A percentile compares a stretch with the other conserved stretches of the same genome.
phyloP scores from a whole-genome alignment of 2,329 filamentous ascomycete genomes.

The Venturiaceae sp. region DNA sequence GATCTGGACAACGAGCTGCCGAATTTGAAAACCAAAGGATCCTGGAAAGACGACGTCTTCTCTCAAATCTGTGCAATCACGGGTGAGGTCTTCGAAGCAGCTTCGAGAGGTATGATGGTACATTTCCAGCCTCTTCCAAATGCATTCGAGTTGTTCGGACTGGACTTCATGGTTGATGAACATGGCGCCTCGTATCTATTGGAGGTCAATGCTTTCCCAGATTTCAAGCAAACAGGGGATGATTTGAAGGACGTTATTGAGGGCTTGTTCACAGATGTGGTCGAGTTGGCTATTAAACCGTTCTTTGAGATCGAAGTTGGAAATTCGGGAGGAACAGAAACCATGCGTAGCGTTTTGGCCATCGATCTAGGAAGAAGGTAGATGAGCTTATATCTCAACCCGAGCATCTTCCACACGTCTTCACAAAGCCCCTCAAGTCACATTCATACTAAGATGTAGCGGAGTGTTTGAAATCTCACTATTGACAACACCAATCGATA shows the following conservation, averaged over 20 bases:
- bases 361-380: slow-evolving; percentile 32
- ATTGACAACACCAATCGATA: too few species aligned
- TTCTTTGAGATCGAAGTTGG: slow-evolving; percentile 47
- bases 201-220: slow-evolving; percentile 92
- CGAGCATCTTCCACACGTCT: too few species aligned
- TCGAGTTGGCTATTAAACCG: slow-evolving; percentile 54
- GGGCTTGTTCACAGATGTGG: slow-evolving; percentile 66
- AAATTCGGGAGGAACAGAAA: slow-evolving; percentile 12
- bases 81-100: slow-evolving; percentile 75
- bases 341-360: slow-evolving; percentile 33
- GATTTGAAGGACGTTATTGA: slow-evolving; percentile 62
- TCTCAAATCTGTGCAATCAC: slow-evolving; percentile 64
- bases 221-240: slow-evolving; percentile 84
- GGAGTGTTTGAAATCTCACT: too few species aligned
- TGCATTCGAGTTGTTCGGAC: slow-evolving; percentile 83
- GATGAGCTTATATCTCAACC: too few species aligned
- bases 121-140: slow-evolving; percentile 88
- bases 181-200: slow-evolving; percentile 61
- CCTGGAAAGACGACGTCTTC: slow-evolving; percentile 56
- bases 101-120: slow-evolving; percentile 70
- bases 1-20: slow-evolving; percentile 39
- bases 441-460: too few species aligned
- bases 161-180: slow-evolving; percentile 78
- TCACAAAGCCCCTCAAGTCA: too few species aligned
- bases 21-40: slow-evolving; percentile 6